Evolutionary conservation across 306 rosid species (phyloP).

Genomic region (Dryas octopetala): DNA sequence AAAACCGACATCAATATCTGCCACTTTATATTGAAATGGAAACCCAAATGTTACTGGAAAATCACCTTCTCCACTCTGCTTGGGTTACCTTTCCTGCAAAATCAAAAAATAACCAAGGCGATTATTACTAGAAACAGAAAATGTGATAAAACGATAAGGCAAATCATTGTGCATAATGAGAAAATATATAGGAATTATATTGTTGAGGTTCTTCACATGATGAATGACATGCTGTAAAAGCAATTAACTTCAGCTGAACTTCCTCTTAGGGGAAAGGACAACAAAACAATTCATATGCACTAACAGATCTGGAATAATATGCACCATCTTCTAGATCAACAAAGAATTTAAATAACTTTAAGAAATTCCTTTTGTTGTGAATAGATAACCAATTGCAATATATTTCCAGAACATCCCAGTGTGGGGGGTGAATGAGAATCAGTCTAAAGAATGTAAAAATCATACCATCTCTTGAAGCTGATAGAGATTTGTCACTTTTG

Average conservation of each 20-base stretch:
- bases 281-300: neutral
- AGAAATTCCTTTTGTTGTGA: neutral
- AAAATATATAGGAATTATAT: neutral
- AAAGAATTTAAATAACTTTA: neutral
- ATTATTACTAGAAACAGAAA: conserved; percentile 3
- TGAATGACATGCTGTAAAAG: neutral
- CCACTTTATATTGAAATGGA: conserved; percentile 32
- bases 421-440: neutral
- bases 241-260: neutral
- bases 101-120: conserved; percentile 19
- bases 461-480: conserved; percentile 77
- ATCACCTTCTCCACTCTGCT: conserved; percentile 91
- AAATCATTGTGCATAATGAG: neutral
- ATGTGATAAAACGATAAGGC: neutral
- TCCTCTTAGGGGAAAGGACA: neutral
- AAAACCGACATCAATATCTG: conserved; percentile 37
- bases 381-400: conserved; percentile 5
- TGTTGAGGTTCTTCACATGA: neutral
- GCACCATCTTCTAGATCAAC: neutral
- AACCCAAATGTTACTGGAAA: conserved; percentile 22
- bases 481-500: conserved; percentile 49
- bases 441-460: conserved; percentile 4
- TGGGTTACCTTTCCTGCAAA: conserved; percentile 78
- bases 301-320: neutral
- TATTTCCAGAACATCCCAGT: neutral